Conservation (phyloP, 805 yeast species). For the Saturnispora mendoncae region DNA sequence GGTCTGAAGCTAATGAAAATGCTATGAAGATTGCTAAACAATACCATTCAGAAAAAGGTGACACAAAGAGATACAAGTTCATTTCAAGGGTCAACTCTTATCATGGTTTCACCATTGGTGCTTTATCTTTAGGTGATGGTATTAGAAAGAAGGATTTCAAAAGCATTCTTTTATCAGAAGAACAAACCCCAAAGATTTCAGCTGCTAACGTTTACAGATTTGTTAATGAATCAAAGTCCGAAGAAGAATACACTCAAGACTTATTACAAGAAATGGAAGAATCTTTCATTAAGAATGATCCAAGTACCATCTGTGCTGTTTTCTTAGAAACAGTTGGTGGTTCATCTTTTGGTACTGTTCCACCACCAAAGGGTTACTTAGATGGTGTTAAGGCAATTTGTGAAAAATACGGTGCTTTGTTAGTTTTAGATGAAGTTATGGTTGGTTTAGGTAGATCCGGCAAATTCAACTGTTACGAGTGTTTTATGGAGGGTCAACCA, state of each 20-base stretch:
- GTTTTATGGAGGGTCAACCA: conserved; percentile 34
- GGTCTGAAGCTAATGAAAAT: conserved; percentile 76
- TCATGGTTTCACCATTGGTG: conserved; percentile 43
- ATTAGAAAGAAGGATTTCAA: conserved; percentile 29
- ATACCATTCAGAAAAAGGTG: conserved; percentile 37
- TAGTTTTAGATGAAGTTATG: conserved; percentile 88
- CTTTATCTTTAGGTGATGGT: conserved; percentile 34
- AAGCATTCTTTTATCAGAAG: conserved; percentile 19
- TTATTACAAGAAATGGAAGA: conserved; percentile 34
- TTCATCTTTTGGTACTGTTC: conserved; percentile 35
- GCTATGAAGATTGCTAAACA: conserved; percentile 62
- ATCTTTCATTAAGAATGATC: conserved; percentile 32
- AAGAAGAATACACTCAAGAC: conserved; percentile 30
- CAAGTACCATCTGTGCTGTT: conserved; percentile 35
- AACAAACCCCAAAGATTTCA: conserved; percentile 25
- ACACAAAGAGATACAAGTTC: conserved; percentile 32
- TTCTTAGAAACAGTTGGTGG: conserved; percentile 40
- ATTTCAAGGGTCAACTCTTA: conserved; percentile 39
- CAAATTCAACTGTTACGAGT: conserved; percentile 37
- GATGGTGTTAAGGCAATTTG: conserved; percentile 49
- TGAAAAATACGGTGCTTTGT: conserved; percentile 88
- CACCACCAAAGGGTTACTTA: conserved; percentile 38
- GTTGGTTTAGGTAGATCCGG: conserved; percentile 51
- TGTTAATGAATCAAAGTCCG: conserved; percentile 19
- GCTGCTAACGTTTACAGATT: conserved; percentile 20